These are phyloP conservation scores for Beauveria medogensis DNA, from an alignment of 2,329 filamentous ascomycete genomes.

Conservation along the genomic window DNA sequence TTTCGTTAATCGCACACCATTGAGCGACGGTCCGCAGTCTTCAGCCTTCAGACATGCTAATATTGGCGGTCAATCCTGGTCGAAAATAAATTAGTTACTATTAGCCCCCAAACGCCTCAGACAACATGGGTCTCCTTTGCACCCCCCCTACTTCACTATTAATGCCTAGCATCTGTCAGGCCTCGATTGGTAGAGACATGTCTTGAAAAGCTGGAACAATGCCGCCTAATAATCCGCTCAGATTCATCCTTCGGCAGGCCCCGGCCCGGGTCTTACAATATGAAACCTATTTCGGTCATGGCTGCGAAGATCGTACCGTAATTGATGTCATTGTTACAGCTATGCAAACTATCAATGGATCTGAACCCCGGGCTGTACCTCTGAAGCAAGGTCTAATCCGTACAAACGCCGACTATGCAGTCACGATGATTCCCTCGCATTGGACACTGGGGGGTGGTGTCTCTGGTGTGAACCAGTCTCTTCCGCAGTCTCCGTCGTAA, in stretches of 20 bases:
- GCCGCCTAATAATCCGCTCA: background rate
- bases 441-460: background rate
- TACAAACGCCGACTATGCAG: background rate
- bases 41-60: no score
- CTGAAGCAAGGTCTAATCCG: background rate
- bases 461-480: background rate
- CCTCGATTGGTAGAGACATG: background rate
- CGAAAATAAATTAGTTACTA: background rate
- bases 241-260: background rate
- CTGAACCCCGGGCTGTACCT: background rate
- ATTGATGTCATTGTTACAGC: background rate
- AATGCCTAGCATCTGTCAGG: background rate
- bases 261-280: background rate
- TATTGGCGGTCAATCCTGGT: background rate
- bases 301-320: background rate
- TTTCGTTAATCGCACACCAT: background rate
- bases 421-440: background rate
- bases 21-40: background rate
- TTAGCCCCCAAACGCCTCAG: background rate
- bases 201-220: background rate
- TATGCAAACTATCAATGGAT: background rate
- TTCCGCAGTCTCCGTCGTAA: slow-evolving; percentile 1
- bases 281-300: background rate
- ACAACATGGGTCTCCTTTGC: background rate
- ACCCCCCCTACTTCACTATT: no score